Evolutionary conservation across 1,139 yeast species (phyloP), one percentile per base, ranked within the genome.

Genomic region (Taphrina communis): DNA sequence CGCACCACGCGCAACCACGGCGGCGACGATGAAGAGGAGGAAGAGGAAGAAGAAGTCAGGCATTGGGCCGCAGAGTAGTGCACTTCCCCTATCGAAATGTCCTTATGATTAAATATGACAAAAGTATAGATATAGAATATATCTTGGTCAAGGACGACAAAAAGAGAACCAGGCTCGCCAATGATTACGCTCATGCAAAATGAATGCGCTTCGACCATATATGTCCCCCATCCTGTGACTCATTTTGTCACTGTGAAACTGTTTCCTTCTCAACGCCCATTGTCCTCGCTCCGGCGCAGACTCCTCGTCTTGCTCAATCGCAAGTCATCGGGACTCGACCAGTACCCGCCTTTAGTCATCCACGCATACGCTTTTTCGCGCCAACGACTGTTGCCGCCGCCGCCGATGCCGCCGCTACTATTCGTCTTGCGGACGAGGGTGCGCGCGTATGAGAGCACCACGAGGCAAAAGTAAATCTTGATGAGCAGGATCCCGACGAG

Each of bases 381-480:
- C 53, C 53, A 58, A 19, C 41, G 53, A 7, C 36, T 17, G 25
- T 58, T 44, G 39, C 39, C 21, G 12, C 41, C 21, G 12, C 41
- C 62, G 6, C 36, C 21, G 25, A 44, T 44, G 39, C 39, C 21
- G 9, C 41, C 19, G 21, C 25, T 31, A 48, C 51, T 19, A 11
- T 44, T 36, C 53, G 42, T 44, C 42, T 14, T 19, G 25, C 17
- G 14, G 42, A 71, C 74, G n/a, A 73, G 71, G 35, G 38, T 14
- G 25, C 73, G 71, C 21, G 75, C 74, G 62, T 42, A 74, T 14
- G 74, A 70, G 58, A 74, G 68, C 42, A 73, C 53, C 14, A 72
- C 72, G 25, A 74, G 61, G 59, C 70, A 65, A 66, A 72, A 72
- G 69, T 74, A 74, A n/a, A 73, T 35, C 62, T 73, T 73, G 58